Base-by-base conservation (phyloP, 2,329 filamentous ascomycete species). In the Aspergillus novoparasiticus region DNA sequence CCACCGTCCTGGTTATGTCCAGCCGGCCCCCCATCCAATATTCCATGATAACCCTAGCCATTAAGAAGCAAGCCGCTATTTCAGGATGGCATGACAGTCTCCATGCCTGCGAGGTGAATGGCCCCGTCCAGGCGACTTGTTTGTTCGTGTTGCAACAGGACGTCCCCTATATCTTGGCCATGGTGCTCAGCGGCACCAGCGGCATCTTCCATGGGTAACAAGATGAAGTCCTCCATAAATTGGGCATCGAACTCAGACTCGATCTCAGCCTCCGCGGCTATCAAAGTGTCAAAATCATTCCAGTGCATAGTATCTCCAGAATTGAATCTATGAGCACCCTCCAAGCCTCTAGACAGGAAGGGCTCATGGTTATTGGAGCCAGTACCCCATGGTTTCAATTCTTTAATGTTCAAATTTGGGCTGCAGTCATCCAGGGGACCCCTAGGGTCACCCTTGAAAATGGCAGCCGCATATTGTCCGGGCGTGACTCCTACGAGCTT, bases 401-500 rank as follows among this genome's bases (percentile, higher is more conserved):
- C n/a, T 5, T 53, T 36, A 43, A 26, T 43, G n/a, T 41, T 43
- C 12, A 19, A 4, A 16, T 28, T 21, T 21, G 11, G 4, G n/a
- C 6, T 32, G 41, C 61, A 58, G 32, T 48, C 54, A 59, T 48
- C 56, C 23, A 41, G 39, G 26, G 45, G 9, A 12, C 32, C 57
- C 59, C 11, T 41, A 11, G 28, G 19, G 50, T 39, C 19, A 21
- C 23, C 39, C 23, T 46, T 45, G 57, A 60, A 28, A 21, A 60
- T 60, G 63, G 26, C 64, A 41, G 34, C 62, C 21, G 69, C 69
- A 71, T 77, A 79, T 62, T 75, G 75, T 23, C 81, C 82, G 3
- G 84, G 84, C 55, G 84, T 85, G 23, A 84, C 68, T 32, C 84
- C 83, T 57, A 78, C 80, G 19, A 78, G 78, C 61, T 81, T 81